Evolutionary conservation across 352 stramenopile species (phyloP), one percentile per base, ranked within the genome.

Genomic region (Phytopythium litorale): DNA sequence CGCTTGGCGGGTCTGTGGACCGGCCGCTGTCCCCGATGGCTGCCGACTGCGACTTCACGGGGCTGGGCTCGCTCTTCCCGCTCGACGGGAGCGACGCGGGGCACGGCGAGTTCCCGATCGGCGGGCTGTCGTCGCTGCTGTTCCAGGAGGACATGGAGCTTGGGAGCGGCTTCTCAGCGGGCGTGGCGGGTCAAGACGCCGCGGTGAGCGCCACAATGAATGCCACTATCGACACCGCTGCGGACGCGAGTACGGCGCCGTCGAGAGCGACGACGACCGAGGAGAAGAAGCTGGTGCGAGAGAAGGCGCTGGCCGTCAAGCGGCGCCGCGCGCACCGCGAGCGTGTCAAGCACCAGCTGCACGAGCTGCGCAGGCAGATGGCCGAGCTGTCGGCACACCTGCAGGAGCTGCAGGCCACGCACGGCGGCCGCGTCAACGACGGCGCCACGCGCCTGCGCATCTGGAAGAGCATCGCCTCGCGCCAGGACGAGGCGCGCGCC

Each of bases 291-390:
- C 0, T 35, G 1, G 55, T 33, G 28, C 13, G 55, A 3, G 55
- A 60, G 38, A 60, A 60, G 38, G 55, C 55, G 21, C 25, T 60
- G 23, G 55, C 55, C 7, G 55, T 60, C 25, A 60, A 60, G 38
- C 55, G 55, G 16, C 55, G 55, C 16, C 55, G 40, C 13, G 55
- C 55, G 16, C 55, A 60, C 40, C 55, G 55, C 23, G 21, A 60
- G 40, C 55, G 55, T 40, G 55, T 60, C 38, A 60, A 60, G 38
- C 13, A 32, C 21, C 55, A 60, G 30, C 37, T 28, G 13, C 55
- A 43, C 8, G 37, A 42, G 16, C 55, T 60, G 18, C 38, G 42
- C 4, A 28, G 13, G 55, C 55, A 60, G n/a, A 35, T 52, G 37
- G 55, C 11, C 16, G 55, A 60, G 55, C 55, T 60, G 37, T 52